Evolutionary conservation across 2,329 filamentous ascomycete genomes (phyloP).

Genomic region (Dothistroma pini): DNA sequence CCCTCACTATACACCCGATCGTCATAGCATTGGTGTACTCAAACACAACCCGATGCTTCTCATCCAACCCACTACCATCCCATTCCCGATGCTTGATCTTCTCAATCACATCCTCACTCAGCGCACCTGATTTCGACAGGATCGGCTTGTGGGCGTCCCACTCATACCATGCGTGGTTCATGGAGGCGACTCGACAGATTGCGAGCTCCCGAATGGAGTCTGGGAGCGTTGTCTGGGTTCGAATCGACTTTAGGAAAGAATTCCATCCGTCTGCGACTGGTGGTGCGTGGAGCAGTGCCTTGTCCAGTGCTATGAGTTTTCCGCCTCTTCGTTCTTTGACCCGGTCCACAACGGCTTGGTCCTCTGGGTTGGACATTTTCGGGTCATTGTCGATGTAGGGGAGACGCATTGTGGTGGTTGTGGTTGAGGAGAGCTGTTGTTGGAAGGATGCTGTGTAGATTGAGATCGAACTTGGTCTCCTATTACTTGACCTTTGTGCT

Average conservation of each 20-base stretch:
- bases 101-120: conserved; percentile 47
- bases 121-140: conserved; percentile 62
- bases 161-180: conserved; percentile 82
- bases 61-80: conserved; percentile 47
- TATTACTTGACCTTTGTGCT: neutral
- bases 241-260: conserved; percentile 54
- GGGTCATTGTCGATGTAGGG: conserved; percentile 53
- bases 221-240: conserved; percentile 50
- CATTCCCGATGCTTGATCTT: conserved; percentile 43
- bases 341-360: conserved; percentile 50
- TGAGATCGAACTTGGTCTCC: neutral
- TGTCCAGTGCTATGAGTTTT: conserved; percentile 52
- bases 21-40: conserved; percentile 84
- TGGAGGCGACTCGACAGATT: conserved; percentile 74
- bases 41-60: conserved; percentile 65
- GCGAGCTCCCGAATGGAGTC: conserved; percentile 66
- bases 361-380: conserved; percentile 43
- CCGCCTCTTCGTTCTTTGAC: conserved; percentile 51
- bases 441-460: neutral
- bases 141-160: conserved; percentile 73
- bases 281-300: conserved; percentile 53
- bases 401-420: conserved; percentile 48
- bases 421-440: neutral
- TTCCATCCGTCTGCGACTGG: conserved; percentile 58
- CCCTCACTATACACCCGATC: conserved; percentile 62